A percentile compares a stretch with the other conserved stretches of the same genome.
Conservation (phyloP, 495 filamentous ascomycete genomes). For the Xylaria sp. region DNA sequence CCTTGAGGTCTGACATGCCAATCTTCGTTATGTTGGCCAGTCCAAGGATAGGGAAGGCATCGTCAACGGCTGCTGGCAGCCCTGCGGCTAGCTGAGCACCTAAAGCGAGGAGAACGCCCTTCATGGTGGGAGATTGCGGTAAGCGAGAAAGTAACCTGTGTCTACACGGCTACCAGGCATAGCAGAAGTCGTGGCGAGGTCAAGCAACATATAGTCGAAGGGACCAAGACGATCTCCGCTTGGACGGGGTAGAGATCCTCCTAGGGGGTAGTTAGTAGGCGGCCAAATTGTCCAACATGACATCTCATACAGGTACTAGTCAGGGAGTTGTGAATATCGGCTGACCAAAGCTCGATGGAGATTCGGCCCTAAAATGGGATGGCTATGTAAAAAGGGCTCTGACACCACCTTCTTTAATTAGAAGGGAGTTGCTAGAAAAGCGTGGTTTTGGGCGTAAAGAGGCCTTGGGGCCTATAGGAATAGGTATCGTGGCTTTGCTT, state of each 20-base stretch:
- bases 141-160: neutral
- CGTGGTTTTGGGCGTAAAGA: neutral
- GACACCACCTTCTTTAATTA: conserved; percentile 14
- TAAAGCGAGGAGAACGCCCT: conserved; percentile 35
- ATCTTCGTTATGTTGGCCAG: conserved; percentile 40
- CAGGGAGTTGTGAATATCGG: conserved; percentile 1
- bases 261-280: neutral
- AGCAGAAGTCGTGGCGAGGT: neutral
- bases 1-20: conserved; percentile 31
- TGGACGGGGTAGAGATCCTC: neutral
- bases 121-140: conserved; percentile 30
- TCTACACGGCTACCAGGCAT: neutral
- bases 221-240: conserved; percentile 2
- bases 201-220: conserved; percentile 22
- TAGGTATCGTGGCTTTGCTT: conserved; percentile 6
- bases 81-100: conserved; percentile 33
- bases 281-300: conserved; percentile 3
- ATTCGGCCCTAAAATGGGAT: neutral
- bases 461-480: neutral
- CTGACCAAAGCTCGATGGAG: conserved; percentile 7
- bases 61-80: conserved; percentile 31
- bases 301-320: neutral
- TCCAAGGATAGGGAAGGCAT: conserved; percentile 34
- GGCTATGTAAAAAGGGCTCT: neutral
- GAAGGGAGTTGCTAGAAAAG: neutral